These are phyloP conservation scores for Phytophthora pluvialis DNA, from an alignment of 352 stramenopile genomes.

Conservation along the genomic window DNA sequence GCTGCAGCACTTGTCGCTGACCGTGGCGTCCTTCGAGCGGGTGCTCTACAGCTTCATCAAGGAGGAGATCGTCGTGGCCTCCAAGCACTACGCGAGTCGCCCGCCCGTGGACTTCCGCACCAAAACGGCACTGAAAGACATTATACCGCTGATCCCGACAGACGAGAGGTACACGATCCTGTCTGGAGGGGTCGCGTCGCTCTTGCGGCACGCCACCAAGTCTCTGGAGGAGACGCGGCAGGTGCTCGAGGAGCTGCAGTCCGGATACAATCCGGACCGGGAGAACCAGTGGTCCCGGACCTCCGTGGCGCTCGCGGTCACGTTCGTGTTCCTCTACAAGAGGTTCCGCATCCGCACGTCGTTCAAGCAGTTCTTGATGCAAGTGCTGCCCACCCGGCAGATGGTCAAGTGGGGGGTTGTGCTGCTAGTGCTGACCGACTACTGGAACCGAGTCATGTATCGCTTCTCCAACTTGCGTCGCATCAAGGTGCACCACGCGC, in stretches of 20 bases:
- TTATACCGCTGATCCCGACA: conserved; percentile 86
- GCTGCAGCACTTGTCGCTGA: conserved; percentile 87
- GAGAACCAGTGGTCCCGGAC: conserved; percentile 88
- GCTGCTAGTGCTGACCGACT: conserved; percentile 61
- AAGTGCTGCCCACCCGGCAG: conserved; percentile 69
- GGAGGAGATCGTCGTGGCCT: conserved; percentile 85
- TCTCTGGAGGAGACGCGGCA: conserved; percentile 82
- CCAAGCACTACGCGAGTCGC: conserved; percentile 59
- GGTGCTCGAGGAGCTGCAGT: conserved; percentile 82
- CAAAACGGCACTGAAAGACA: conserved; percentile 89
- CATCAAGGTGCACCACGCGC: conserved; percentile 87
- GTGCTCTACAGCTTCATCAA: conserved; percentile 91
- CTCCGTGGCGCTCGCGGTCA: conserved; percentile 59
- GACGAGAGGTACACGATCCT: conserved; percentile 86
- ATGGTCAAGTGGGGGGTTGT: conserved; percentile 70
- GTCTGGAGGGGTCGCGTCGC: conserved; percentile 74
- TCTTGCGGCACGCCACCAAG: conserved; percentile 84
- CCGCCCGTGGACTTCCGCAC: conserved; percentile 73
- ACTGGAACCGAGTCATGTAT: conserved; percentile 83
- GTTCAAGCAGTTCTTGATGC: conserved; percentile 67
- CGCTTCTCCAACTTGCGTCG: conserved; percentile 83
- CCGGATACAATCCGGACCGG: conserved; percentile 83
- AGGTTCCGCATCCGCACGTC: conserved; percentile 76
- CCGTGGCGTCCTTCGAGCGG: conserved; percentile 84
- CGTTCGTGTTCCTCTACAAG: conserved; percentile 72